These are phyloP conservation scores for Phyllostachys edulis DNA, from an alignment of 176 grass and related monocot species.

Conservation along the genomic window DNA sequence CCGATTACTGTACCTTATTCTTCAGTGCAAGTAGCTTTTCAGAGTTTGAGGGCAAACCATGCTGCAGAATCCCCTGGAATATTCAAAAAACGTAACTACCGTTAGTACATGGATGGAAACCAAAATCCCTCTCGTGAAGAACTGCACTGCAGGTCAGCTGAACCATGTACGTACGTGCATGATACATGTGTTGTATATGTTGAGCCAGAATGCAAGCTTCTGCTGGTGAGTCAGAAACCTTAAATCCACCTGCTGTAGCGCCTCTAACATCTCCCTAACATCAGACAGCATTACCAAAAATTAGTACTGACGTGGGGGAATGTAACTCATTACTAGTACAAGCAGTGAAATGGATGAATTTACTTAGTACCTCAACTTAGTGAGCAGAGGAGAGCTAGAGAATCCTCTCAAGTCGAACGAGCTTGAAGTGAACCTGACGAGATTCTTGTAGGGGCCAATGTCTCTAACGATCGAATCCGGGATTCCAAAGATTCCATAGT, in stretches of 20 bases:
- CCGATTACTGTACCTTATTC: conserved; percentile 47
- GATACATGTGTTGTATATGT: conserved; percentile 86
- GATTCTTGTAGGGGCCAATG: conserved; percentile 92
- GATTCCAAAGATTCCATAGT: conserved; percentile 66
- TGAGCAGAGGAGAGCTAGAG: conserved; percentile 68
- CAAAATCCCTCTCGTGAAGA: background rate
- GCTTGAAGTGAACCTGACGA: conserved; percentile 68
- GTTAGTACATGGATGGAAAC: background rate
- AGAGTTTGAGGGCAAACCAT: conserved; percentile 72
- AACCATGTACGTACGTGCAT: conserved; percentile 67
- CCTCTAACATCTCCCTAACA: conserved; percentile 57
- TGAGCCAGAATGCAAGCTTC: conserved; percentile 93
- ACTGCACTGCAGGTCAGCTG: background rate
- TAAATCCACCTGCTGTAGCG: conserved; percentile 64
- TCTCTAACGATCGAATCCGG: conserved; percentile 71
- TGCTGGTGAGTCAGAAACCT: conserved; percentile 58
- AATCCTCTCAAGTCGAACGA: conserved; percentile 57
- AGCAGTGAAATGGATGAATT: background rate
- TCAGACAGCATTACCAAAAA: background rate
- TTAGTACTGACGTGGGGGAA: background rate
- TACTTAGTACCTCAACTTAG: conserved; percentile 54
- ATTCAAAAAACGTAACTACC: background rate
- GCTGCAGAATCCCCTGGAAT: conserved; percentile 73
- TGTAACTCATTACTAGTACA: background rate
- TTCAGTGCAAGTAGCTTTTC: conserved; percentile 62